Evolutionary conservation across 441 rosid species (phyloP).

Genomic region (Sinapis alba): DNA sequence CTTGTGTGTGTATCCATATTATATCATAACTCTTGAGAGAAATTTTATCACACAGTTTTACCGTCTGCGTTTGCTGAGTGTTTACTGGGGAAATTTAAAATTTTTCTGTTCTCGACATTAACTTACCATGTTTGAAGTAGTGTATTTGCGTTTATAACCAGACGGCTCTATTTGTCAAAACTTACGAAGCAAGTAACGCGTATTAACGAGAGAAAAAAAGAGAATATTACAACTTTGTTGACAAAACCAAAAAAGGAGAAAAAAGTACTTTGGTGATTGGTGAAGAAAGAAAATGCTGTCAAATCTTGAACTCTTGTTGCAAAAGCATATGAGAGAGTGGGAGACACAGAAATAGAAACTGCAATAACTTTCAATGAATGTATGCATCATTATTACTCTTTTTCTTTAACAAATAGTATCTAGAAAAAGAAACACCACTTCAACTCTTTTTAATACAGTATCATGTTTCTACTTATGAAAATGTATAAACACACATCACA

Average conservation of each 20-base stretch:
- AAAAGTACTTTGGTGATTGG: neutral
- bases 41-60: neutral
- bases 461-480: neutral
- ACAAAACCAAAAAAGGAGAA: neutral
- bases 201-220: neutral
- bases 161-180: neutral
- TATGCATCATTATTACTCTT: constrained; percentile 1
- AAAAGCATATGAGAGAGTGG: constrained; percentile 29
- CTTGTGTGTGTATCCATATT: neutral
- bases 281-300: constrained; percentile 1
- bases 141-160: neutral
- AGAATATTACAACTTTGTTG: constrained; percentile 11
- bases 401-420: neutral
- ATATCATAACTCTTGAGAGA: neutral
- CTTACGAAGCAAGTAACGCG: neutral
- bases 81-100: neutral
- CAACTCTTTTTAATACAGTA: neutral
- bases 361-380: constrained; percentile 15
- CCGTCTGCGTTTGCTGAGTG: neutral
- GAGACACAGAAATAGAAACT: constrained; percentile 17
- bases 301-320: constrained; percentile 20
- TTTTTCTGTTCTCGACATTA: no score
- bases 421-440: neutral
- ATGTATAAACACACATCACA: constrained; percentile 11
- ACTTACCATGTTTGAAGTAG: no score